A percentile compares a stretch with the other conserved stretches of the same genome.
These are phyloP conservation scores for Psilocybe subaeruginosa DNA, from an alignment of 768 basidiomycete genomes.

Conservation along the genomic window DNA sequence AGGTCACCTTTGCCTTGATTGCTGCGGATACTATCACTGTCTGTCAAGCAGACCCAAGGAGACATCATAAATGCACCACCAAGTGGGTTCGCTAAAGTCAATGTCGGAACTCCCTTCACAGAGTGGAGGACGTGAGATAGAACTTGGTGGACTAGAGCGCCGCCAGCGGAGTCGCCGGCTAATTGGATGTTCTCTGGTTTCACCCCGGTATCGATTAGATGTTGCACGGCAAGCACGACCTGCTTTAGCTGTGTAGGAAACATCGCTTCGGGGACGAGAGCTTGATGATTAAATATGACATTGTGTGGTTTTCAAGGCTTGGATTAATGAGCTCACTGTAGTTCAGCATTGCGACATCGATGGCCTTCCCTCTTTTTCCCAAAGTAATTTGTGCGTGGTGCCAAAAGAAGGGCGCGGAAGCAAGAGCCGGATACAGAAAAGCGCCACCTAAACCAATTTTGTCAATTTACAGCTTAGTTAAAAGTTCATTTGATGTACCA, in stretches of 20 bases:
- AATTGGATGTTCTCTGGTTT: slow-evolving; percentile 35
- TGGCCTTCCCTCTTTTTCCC: slow-evolving; percentile 1
- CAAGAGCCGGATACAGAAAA: slow-evolving; percentile 10
- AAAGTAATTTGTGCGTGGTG: slow-evolving; percentile 18
- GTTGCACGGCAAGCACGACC: slow-evolving; percentile 29
- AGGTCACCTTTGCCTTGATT: slow-evolving; percentile 9
- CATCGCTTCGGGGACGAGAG: slow-evolving; percentile 31
- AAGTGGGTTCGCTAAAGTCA: slow-evolving; percentile 26
- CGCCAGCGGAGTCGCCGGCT: slow-evolving; percentile 45
- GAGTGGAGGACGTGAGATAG: slow-evolving; percentile 42
- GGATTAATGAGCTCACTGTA: slow-evolving; percentile 14
- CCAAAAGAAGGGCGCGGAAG: slow-evolving; percentile 17
- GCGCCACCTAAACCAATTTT: slow-evolving; percentile 16
- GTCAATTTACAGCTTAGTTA: background rate
- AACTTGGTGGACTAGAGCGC: slow-evolving; percentile 36
- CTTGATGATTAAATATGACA: slow-evolving; percentile 12
- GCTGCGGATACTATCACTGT: slow-evolving; percentile 9
- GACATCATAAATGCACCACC: slow-evolving; percentile 41
- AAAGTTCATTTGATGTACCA: slow-evolving; percentile 7
- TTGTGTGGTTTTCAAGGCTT: background rate
- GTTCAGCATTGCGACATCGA: slow-evolving; percentile 18
- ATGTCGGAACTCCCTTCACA: slow-evolving; percentile 24
- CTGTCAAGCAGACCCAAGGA: slow-evolving; percentile 37
- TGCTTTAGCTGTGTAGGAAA: slow-evolving; percentile 41
- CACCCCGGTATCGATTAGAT: slow-evolving; percentile 32